These are phyloP conservation scores for Verticillium alfalfae DNA, from an alignment of 2,329 filamentous ascomycete genomes.

Conservation along the genomic window DNA sequence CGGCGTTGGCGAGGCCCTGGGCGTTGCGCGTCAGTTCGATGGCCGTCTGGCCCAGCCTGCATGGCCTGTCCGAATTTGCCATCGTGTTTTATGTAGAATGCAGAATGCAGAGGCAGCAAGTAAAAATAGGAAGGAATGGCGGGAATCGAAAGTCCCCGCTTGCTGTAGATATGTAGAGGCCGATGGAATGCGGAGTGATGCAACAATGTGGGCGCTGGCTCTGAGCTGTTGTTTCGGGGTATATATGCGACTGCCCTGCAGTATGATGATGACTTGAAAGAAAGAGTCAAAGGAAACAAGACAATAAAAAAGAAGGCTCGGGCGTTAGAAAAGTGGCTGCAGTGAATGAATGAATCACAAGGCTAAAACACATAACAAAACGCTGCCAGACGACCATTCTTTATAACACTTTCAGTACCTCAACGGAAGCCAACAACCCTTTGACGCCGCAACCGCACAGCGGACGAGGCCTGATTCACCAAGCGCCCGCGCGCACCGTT, in stretches of 20 bases:
- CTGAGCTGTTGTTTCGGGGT: background rate
- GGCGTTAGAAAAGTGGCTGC: background rate
- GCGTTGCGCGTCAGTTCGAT: slow-evolving; percentile 24
- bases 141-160: background rate
- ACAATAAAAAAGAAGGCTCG: background rate
- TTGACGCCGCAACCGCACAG: background rate
- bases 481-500: background rate
- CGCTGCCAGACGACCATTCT: background rate
- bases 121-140: background rate
- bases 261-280: background rate
- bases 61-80: slow-evolving; percentile 21
- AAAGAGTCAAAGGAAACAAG: background rate
- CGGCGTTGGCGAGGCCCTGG: slow-evolving; percentile 17
- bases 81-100: slow-evolving; percentile 11
- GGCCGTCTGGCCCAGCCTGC: slow-evolving; percentile 25
- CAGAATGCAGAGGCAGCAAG: background rate
- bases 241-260: background rate
- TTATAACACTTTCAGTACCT: slow-evolving; percentile 1
- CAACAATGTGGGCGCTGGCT: background rate
- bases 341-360: background rate
- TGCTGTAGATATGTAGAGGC: background rate
- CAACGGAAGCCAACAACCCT: background rate
- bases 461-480: slow-evolving; percentile 2
- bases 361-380: background rate
- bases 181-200: slow-evolving; percentile 1